Percentiles rank a stretch among this genome's conserved stretches.
phyloP scores from a whole-genome alignment of 2,329 filamentous ascomycete genomes.

The Ilyonectria robusta region DNA sequence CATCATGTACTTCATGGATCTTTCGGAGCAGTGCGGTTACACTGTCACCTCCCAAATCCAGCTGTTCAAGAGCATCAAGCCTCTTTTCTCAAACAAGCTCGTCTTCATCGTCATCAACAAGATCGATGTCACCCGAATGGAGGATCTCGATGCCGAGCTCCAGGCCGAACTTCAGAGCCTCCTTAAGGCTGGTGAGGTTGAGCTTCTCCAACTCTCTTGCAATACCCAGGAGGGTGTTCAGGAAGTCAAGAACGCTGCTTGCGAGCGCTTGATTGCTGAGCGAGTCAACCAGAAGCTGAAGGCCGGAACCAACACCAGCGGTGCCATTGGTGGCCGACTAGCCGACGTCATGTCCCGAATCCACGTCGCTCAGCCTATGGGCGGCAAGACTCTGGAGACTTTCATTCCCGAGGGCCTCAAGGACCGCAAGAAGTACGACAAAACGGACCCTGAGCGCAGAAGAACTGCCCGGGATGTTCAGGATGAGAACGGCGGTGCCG shows the following conservation, averaged over 20 bases:
- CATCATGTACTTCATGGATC: constrained; percentile 98
- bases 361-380: constrained; percentile 95
- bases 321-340: constrained; percentile 83
- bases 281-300: constrained; percentile 97
- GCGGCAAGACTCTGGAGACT: constrained; percentile 81
- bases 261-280: constrained; percentile 92
- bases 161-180: constrained; percentile 85
- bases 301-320: constrained; percentile 84
- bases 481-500: constrained; percentile 92
- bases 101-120: constrained; percentile 99
- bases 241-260: constrained; percentile 93
- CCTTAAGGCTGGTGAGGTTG: constrained; percentile 89
- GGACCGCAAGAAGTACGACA: constrained; percentile 89
- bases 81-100: constrained; percentile 96
- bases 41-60: constrained; percentile 93
- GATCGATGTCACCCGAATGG: constrained; percentile 90
- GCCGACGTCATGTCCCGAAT: constrained; percentile 94
- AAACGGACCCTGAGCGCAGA: constrained; percentile 86
- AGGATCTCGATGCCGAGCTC: constrained; percentile 85
- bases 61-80: constrained; percentile 96
- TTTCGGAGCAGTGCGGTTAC: constrained; percentile 97
- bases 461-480: constrained; percentile 89
- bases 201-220: constrained; percentile 94
- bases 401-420: constrained; percentile 91
- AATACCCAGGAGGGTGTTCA: constrained; percentile 96